Base-by-base conservation (phyloP, 1,284 basidiomycete genomes). In the Pisolithus thermaeus region DNA sequence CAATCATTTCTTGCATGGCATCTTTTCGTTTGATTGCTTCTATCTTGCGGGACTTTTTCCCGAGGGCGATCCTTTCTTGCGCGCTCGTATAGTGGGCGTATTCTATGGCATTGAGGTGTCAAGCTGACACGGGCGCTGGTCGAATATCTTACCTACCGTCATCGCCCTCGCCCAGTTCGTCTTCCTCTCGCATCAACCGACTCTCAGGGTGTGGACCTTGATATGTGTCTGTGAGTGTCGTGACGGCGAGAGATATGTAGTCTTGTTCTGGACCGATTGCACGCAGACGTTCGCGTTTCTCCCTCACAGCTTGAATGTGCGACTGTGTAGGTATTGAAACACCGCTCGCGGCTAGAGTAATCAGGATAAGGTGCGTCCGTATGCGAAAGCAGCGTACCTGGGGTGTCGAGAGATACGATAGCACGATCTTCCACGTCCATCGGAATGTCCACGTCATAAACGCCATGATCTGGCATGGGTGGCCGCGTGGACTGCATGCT, bases 151-250 rank as follows among this genome's bases (percentile, higher is more conserved):
- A 65, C 80, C 53, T 58, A 92, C 91, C 92, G 61, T 97, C 94
- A 51, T 96, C 94, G 0, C 88, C 93, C 60, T 97, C 92, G 1
- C 92, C 94, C 2, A 91, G 67, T 59, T 96, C 92, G 65, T 97
- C 94, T 41, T 97, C 94, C 68, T 97, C 95, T 49, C 94, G 72
- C 70, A 93, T 73, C 16, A 97, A 71, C 16, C 94, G 78, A 61
- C 90, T 93, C 60, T 91, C 90, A 9, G 91, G 92, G 75, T 93
- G 91, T n/a, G 91, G 90, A 0, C 90, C 90, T 58, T 79, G 73
- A 16, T 76, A 65, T 28, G 71, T 69, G 27, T 83, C 78, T 43
- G 69, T 61, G 56, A 76, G 68, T 59, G 78, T 78, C 9, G 78
- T 76, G 2, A 92, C 76, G 9, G 87, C 84, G 9, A 97, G 71